Evolutionary conservation across 2,329 filamentous ascomycete species (phyloP), one percentile per base, ranked within the genome.

Genomic region (Hypoxylon rubiginosum): DNA sequence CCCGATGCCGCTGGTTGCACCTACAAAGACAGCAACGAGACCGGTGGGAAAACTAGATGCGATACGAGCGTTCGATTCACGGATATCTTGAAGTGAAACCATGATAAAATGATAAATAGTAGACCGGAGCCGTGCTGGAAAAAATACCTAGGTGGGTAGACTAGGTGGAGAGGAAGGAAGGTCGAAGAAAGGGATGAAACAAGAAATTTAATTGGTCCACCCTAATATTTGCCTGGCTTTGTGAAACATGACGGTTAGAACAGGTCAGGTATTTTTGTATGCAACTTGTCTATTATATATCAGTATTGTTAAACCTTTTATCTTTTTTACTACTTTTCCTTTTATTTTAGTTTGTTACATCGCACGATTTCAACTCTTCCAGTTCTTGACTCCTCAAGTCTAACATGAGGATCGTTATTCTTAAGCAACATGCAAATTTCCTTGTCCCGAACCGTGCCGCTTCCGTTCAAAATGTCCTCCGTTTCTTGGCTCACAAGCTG

Each of bases 1-100:
- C 7, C 85, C 85, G 46, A 88, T 86, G n/a, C 86, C 86, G 39
- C 80, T 81, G 3, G 85, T 88, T 28, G 82, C 86, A 34, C 86
- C 85, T 3, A 85, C 81, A 59, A 87, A 87, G 26, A 86, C 80
- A 48, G 81, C 83, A 3, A 84, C 80, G 3, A 83, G 69, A 4
- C 75, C 76, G 4, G 69, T 15, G 24, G 71, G 67, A 39, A 76
- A 58, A 56, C 66, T 49, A 19, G 62, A 64, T 39, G 70, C 73
- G 68, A 81, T 77, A n/a, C 70, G 68, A 7, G 68, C 70, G 67
- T 83, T 83, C 7, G 81, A 82, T 10, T 72, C 68, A n/a, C 74
- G 77, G 32, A 82, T 71, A 13, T 30, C 41, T 8, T 69, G 6
- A 10, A 71, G 45, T 6, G 68, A 61, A 34, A 68, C 66, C 64